Percentiles rank a stretch among this genome's conserved stretches.
These are phyloP conservation scores for Boletus sp. DNA, from an alignment of 768 basidiomycete genomes.

Conservation along the genomic window DNA sequence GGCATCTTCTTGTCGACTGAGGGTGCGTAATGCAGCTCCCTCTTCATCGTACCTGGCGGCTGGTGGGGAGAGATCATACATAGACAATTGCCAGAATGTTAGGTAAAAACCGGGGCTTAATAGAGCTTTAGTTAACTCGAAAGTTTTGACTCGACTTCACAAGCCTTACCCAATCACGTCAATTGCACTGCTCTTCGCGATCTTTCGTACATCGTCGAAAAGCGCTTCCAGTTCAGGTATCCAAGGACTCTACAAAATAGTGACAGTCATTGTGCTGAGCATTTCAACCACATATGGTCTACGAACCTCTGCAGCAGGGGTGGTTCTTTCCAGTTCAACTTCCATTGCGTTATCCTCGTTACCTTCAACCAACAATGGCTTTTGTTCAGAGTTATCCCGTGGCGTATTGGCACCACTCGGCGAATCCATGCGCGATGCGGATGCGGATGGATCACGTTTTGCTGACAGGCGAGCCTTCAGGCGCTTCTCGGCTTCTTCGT, in stretches of 20 bases:
- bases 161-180: slow-evolving; percentile 69
- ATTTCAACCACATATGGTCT: slow-evolving; percentile 1
- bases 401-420: slow-evolving; percentile 42
- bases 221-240: slow-evolving; percentile 67
- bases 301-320: slow-evolving; percentile 28
- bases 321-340: slow-evolving; percentile 36
- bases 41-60: slow-evolving; percentile 78
- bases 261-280: slow-evolving; percentile 2
- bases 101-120: slow-evolving; percentile 86
- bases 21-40: slow-evolving; percentile 52
- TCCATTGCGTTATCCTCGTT: slow-evolving; percentile 55
- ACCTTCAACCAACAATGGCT: slow-evolving; percentile 30
- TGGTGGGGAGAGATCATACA: slow-evolving; percentile 85
- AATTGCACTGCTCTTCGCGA: slow-evolving; percentile 64
- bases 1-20: slow-evolving; percentile 68
- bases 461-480: slow-evolving; percentile 74
- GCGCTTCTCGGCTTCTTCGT: slow-evolving; percentile 76
- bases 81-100: slow-evolving; percentile 96
- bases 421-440: slow-evolving; percentile 62
- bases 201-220: slow-evolving; percentile 72
- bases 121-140: slow-evolving; percentile 5
- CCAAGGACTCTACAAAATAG: slow-evolving; percentile 63
- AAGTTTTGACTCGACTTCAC: slow-evolving; percentile 1
- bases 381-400: slow-evolving; percentile 26
- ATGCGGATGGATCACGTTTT: slow-evolving; percentile 64